Base-by-base conservation (phyloP, 345 rosid species). In the Gossypium australe region DNA sequence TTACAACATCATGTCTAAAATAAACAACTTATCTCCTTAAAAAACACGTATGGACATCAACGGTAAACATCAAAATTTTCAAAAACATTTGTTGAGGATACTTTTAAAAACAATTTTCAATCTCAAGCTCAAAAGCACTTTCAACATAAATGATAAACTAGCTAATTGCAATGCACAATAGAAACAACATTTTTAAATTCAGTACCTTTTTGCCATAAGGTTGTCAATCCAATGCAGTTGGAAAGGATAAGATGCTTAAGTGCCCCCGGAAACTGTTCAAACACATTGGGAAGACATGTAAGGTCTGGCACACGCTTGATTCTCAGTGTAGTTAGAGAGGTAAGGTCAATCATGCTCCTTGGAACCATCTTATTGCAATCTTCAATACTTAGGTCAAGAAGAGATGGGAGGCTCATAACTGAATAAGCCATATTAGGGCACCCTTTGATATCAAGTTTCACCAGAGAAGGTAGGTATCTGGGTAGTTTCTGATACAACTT, bases 401-500 rank as follows among this genome's bases (percentile, higher is more conserved):
- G 62, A 16, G 70, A 64, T 25, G 77, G 76, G 45, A 60, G 56
- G 13, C 58, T 73, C 27, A 61, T 24, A 9, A 49, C 13, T 45
- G 76, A 60, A 73, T 55, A 43, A 25, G 11, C 56, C 47, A 77
- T 61, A 20, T n/a, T 48, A 4, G 73, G 67, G 53, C 81, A 74
- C 10, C 34, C 62, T 16, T 7, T 17, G 29, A 83, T 72, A 5
- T 2, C n/a, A 47, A 83, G 76, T 49, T 8, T 41, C 14, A 49
- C 18, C 1, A 73, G 66, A 17, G 76, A 61, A 56, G 71, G 79
- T 25, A 83, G 75, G 22, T 34, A 34, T 41, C 24, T 25, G 8
- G 86, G 82, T 24, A 78, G 47, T 52, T 5, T 53, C 12, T 25
- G 24, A 17, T 0, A 52, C 58, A 81, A 56, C 34, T 74, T 74